Conservation (phyloP, 2,329 filamentous ascomycete genomes). For the Curvularia sp. region DNA sequence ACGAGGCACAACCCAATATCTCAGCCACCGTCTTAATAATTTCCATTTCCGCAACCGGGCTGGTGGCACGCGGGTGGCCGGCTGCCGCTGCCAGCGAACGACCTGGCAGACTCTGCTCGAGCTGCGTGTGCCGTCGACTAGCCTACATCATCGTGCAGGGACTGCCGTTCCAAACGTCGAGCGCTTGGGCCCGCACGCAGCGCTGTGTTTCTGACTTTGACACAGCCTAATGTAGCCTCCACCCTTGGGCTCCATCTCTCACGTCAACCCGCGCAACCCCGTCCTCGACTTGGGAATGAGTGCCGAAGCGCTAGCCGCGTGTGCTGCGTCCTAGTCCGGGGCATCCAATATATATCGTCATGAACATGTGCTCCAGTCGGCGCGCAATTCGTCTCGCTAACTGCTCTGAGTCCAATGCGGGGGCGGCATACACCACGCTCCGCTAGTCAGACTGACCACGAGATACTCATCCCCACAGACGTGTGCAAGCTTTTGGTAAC, state of each 20-base stretch:
- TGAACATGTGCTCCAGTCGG: slow-evolving; percentile 7
- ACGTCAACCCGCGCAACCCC: slow-evolving; percentile 18
- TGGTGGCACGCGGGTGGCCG: slow-evolving; percentile 1
- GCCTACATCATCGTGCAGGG: slow-evolving; percentile 32
- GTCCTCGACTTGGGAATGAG: slow-evolving; percentile 5
- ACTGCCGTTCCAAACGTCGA: slow-evolving; percentile 13
- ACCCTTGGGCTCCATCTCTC: slow-evolving; percentile 26
- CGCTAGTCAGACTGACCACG: neutral
- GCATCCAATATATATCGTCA: slow-evolving; percentile 17
- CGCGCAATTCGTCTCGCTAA: neutral
- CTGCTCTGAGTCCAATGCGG: neutral
- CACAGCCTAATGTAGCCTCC: slow-evolving; percentile 2
- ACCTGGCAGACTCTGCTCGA: slow-evolving; percentile 4
- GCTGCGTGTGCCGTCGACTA: slow-evolving; percentile 12
- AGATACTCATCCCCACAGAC: slow-evolving; percentile 1
- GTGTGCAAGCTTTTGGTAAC: neutral
- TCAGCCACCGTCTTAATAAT: slow-evolving; percentile 11
- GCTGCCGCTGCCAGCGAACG: slow-evolving; percentile 16
- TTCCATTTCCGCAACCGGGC: neutral
- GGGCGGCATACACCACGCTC: neutral
- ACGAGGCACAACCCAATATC: slow-evolving; percentile 13
- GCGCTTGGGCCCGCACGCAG: slow-evolving; percentile 23
- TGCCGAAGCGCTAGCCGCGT: slow-evolving; percentile 29
- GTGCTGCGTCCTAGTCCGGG: slow-evolving; percentile 17
- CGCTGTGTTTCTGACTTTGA: slow-evolving; percentile 14